Conservation (phyloP, 495 filamentous ascomycete species). For the Penicillium crystallinum region DNA sequence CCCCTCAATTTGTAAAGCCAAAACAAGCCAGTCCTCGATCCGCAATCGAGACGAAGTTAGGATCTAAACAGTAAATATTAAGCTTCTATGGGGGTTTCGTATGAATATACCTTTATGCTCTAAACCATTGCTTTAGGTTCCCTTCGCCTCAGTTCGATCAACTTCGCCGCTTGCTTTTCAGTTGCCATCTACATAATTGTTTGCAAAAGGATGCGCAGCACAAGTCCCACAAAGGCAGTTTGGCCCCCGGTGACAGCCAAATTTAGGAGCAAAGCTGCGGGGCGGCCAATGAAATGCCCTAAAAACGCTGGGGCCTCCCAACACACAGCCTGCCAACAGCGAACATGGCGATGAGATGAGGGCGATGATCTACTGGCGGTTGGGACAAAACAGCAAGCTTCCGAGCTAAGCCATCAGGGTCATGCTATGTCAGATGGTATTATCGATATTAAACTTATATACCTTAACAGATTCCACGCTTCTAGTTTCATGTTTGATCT, state of each 20-base stretch:
- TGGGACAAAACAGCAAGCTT: not conserved
- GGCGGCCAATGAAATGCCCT: not conserved
- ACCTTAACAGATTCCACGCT: not conserved
- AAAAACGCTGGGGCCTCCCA: not conserved
- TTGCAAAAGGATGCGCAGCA: not conserved
- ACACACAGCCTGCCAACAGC: not conserved
- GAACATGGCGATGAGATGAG: not conserved
- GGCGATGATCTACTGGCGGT: not conserved
- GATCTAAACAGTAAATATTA: no score
- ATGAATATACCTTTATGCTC: no score
- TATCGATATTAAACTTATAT: not conserved
- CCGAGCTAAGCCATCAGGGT: not conserved
- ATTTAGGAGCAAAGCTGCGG: not conserved
- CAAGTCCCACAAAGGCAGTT: not conserved
- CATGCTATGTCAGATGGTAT: not conserved
- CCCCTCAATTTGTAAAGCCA: no score
- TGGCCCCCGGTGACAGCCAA: not conserved
- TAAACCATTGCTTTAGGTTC: no score
- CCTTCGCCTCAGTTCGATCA: no score
- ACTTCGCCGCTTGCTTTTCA: no score
- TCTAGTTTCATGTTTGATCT: not conserved
- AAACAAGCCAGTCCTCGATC: no score
- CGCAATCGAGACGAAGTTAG: no score
- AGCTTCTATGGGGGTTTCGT: no score
- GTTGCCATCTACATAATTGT: no score